phyloP scores from a whole-genome alignment of 2,329 filamentous ascomycete species.

The Apiospora phragmitis region DNA sequence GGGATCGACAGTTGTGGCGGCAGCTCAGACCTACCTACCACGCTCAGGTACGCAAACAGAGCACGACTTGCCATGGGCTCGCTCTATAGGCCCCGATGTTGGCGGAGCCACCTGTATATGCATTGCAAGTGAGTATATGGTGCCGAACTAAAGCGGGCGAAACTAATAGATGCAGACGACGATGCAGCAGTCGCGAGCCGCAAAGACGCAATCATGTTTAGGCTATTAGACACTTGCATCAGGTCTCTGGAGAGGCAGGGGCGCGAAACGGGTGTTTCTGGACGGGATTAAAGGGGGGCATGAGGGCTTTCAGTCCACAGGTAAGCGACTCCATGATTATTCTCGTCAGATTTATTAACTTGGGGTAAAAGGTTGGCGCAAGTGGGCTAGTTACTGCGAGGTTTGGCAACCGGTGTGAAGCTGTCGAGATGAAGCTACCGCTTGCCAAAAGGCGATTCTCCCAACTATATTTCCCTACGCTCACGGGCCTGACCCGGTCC shows the following conservation, averaged over 20 bases:
- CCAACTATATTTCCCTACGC: no score
- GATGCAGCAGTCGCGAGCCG: conserved; percentile 34
- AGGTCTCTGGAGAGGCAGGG: conserved; percentile 44
- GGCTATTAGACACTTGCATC: conserved; percentile 54
- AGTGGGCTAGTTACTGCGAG: conserved; percentile 59
- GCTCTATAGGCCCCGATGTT: conserved; percentile 48
- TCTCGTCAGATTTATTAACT: background rate
- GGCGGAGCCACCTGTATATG: conserved; percentile 63
- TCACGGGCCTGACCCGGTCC: background rate
- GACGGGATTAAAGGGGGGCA: conserved; percentile 55
- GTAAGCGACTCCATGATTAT: conserved; percentile 37
- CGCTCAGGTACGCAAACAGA: conserved; percentile 45
- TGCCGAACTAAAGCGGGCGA: no score
- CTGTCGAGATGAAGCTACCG: background rate
- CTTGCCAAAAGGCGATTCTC: background rate
- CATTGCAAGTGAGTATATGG: conserved; percentile 49
- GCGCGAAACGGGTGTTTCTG: conserved; percentile 55
- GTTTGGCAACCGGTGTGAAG: conserved; percentile 47
- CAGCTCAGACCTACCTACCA: conserved; percentile 55
- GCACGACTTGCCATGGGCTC: conserved; percentile 57
- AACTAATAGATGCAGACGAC: background rate
- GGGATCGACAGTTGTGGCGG: conserved; percentile 48
- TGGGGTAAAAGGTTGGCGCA: conserved; percentile 50
- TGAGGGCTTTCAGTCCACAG: conserved; percentile 51
- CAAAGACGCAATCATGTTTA: conserved; percentile 51